Conservation (phyloP, 306 rosid species). For the Lathyrus tuberosus region DNA sequence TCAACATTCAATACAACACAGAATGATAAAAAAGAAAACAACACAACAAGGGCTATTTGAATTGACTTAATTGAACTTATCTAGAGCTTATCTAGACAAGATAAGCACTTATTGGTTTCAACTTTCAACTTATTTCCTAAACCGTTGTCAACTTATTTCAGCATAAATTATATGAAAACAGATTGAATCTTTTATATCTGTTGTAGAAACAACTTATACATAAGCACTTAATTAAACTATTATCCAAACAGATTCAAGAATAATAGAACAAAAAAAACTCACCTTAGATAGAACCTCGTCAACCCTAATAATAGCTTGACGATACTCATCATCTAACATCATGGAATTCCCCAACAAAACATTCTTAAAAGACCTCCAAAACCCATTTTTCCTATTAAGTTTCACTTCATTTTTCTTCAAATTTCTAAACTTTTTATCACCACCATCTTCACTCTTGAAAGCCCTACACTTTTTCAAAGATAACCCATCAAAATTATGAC, state of each 20-base stretch:
- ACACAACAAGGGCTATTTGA: not conserved
- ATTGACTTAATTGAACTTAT: not conserved
- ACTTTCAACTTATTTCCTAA: too few species aligned
- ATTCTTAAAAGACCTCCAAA: constrained; percentile 67
- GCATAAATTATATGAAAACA: not conserved
- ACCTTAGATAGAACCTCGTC: constrained; percentile 73
- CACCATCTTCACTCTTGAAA: constrained; percentile 59
- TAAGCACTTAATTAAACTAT: not conserved
- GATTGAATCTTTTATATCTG: not conserved
- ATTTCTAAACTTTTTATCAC: constrained; percentile 48
- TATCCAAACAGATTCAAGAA: not conserved
- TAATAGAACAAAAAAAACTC: constrained; percentile 39
- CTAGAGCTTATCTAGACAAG: not conserved
- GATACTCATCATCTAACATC: constrained; percentile 59
- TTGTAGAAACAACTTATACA: not conserved
- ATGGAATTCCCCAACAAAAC: constrained; percentile 56
- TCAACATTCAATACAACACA: constrained; percentile 32
- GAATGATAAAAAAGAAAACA: not conserved
- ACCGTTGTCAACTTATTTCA: not conserved
- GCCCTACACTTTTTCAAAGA: constrained; percentile 63
- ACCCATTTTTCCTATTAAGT: constrained; percentile 52
- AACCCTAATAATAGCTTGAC: constrained; percentile 63
- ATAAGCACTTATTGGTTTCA: too few species aligned
- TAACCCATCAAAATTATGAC: constrained; percentile 49
- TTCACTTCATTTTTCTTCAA: constrained; percentile 47